Evolutionary conservation across 1,284 basidiomycete genomes (phyloP).

Genomic region (Papiliotrema laurentii): DNA sequence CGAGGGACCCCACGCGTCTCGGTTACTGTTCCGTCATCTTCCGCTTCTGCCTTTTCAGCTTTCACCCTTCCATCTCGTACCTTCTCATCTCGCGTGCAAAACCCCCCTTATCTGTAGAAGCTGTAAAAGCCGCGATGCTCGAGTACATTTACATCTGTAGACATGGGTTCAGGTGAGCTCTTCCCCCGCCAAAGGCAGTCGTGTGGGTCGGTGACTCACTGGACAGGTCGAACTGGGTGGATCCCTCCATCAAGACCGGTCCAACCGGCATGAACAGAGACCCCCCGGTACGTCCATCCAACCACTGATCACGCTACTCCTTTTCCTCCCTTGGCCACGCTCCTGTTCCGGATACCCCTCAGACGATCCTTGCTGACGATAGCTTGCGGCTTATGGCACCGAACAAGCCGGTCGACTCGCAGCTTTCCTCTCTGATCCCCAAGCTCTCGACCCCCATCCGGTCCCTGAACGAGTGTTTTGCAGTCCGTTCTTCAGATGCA

Average conservation of each 20-base stretch:
- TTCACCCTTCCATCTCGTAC: too few species aligned
- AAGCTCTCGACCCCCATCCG: constrained; percentile 22
- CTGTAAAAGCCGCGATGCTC: neutral
- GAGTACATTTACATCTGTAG: neutral
- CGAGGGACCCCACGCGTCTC: too few species aligned
- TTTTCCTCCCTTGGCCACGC: neutral
- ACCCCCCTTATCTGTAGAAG: too few species aligned
- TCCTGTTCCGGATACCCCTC: neutral
- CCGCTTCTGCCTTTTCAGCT: too few species aligned
- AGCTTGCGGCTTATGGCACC: constrained; percentile 51
- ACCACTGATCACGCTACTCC: neutral
- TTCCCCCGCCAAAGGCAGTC: neutral
- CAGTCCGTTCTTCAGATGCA: constrained; percentile 51
- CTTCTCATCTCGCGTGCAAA: too few species aligned
- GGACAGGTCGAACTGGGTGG: constrained; percentile 39
- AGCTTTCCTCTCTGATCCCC: constrained; percentile 26
- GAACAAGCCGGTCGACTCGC: constrained; percentile 37
- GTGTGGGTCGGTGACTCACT: too few species aligned
- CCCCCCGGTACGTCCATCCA: constrained; percentile 41
- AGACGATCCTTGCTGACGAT: neutral
- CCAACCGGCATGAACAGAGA: constrained; percentile 51
- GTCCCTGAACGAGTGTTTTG: constrained; percentile 40
- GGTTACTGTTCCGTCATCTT: too few species aligned
- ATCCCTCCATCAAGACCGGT: constrained; percentile 39
- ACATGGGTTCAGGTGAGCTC: neutral